These are phyloP conservation scores for Cenchrus americanus DNA, from an alignment of 176 grass and related monocot species.

Conservation along the genomic window DNA sequence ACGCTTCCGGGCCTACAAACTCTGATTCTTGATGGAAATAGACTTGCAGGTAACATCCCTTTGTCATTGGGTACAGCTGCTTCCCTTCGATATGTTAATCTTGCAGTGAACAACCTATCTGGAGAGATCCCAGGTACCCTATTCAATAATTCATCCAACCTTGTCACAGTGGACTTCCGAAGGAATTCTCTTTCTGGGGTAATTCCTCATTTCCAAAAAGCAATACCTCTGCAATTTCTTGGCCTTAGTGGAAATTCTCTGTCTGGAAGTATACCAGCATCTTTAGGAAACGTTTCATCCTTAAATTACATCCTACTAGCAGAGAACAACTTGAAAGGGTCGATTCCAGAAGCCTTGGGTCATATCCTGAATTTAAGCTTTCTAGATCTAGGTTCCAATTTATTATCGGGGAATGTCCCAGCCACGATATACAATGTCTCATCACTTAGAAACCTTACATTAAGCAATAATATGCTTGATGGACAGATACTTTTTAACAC, in stretches of 20 bases:
- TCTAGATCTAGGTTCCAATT: conserved; percentile 25
- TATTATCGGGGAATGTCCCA: conserved; percentile 7
- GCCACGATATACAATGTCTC: conserved; percentile 30
- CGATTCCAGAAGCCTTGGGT: conserved; percentile 29
- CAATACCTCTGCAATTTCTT: neutral
- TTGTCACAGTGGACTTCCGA: conserved; percentile 6
- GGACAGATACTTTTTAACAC: conserved; percentile 12
- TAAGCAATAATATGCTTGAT: neutral
- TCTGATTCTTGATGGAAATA: conserved; percentile 3
- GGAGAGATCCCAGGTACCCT: conserved; percentile 29
- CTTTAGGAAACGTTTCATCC: conserved; percentile 46
- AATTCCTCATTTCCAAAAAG: conserved; percentile 27
- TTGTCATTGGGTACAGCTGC: neutral
- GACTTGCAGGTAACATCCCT: conserved; percentile 41
- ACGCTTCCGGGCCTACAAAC: neutral
- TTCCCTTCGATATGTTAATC: conserved; percentile 12
- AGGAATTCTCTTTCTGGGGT: neutral
- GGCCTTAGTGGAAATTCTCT: conserved; percentile 1
- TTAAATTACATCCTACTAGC: conserved; percentile 16
- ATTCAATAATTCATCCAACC: conserved; percentile 34
- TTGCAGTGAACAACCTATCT: conserved; percentile 21
- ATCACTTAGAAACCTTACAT: conserved; percentile 2
- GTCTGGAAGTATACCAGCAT: conserved; percentile 16
- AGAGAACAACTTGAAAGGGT: neutral
- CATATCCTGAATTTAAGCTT: neutral